Conservation (phyloP, 257 asterid genomes). For the Knoxia roxburghii region DNA sequence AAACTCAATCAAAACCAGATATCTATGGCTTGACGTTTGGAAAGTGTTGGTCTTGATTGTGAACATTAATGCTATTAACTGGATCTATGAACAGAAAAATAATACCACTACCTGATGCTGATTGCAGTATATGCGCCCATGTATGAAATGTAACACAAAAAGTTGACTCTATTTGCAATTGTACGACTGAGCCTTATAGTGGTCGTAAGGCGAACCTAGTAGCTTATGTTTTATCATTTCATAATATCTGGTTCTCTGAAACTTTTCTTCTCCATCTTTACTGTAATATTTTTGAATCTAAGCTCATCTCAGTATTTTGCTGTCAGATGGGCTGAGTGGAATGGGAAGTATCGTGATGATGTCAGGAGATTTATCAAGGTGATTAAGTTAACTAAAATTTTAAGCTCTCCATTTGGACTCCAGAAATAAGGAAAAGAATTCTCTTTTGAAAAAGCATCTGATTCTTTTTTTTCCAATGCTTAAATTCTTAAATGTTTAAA, state of each 20-base stretch:
- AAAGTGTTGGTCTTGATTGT: not conserved
- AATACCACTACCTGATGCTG: not conserved
- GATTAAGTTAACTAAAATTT: conserved; percentile 16
- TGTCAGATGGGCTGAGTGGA: conserved; percentile 99
- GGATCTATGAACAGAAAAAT: not conserved
- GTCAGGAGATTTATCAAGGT: conserved; percentile 91
- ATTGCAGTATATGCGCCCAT: not conserved
- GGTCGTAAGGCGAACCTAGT: not conserved
- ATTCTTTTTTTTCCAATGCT: not conserved
- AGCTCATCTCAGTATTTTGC: conserved; percentile 20
- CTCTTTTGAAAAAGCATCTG: not conserved
- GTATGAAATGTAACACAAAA: not conserved
- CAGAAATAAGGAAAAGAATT: not conserved
- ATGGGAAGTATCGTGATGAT: conserved; percentile 91
- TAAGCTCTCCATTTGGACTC: not conserved
- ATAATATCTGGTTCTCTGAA: not conserved
- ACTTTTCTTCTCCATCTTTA: not conserved
- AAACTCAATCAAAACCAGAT: not conserved
- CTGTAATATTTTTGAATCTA: not conserved
- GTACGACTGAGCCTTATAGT: not conserved
- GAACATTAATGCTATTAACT: not conserved
- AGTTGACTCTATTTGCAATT: not conserved
- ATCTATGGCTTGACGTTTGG: not conserved
- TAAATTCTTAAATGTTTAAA: not conserved
- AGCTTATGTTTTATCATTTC: not conserved